These are phyloP conservation scores for Tricholoma matsutake DNA, from an alignment of 768 basidiomycete species.

Conservation along the genomic window DNA sequence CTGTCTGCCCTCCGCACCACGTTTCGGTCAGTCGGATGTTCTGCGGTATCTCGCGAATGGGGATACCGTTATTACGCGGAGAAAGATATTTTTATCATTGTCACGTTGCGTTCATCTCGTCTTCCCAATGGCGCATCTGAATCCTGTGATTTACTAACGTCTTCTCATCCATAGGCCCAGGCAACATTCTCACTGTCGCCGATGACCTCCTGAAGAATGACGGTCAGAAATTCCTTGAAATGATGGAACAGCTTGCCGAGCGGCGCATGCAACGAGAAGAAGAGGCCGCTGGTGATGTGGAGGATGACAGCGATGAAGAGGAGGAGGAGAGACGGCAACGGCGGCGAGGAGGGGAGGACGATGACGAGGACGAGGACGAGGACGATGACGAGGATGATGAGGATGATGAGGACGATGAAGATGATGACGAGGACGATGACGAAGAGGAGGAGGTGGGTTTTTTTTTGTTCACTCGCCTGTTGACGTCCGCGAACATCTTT, in stretches of 20 bases:
- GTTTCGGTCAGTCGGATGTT: background rate
- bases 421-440: constrained; percentile 66
- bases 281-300: constrained; percentile 42
- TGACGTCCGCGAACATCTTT: background rate
- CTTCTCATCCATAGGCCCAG: constrained; percentile 51
- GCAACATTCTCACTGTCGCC: constrained; percentile 96
- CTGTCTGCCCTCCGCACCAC: background rate
- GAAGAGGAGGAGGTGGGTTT: constrained; percentile 51
- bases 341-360: constrained; percentile 38
- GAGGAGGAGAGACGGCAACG: constrained; percentile 31
- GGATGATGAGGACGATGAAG: constrained; percentile 62
- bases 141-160: background rate
- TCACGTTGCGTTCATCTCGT: background rate
- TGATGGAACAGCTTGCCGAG: constrained; percentile 99
- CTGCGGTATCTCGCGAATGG: background rate
- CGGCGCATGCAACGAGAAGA: constrained; percentile 91
- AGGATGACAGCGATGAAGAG: constrained; percentile 48
- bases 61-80: background rate
- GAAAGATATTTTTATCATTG: background rate
- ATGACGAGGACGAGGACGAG: constrained; percentile 60
- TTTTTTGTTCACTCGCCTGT: constrained; percentile 19
- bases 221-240: constrained; percentile 98
- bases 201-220: constrained; percentile 99
- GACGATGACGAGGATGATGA: constrained; percentile 60
- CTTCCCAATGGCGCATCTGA: background rate